Percentiles rank a stretch among this genome's conserved stretches.
Evolutionary conservation across 192 early-diverging fungal genomes (phyloP).

Genomic region (Dispira parvispora): DNA sequence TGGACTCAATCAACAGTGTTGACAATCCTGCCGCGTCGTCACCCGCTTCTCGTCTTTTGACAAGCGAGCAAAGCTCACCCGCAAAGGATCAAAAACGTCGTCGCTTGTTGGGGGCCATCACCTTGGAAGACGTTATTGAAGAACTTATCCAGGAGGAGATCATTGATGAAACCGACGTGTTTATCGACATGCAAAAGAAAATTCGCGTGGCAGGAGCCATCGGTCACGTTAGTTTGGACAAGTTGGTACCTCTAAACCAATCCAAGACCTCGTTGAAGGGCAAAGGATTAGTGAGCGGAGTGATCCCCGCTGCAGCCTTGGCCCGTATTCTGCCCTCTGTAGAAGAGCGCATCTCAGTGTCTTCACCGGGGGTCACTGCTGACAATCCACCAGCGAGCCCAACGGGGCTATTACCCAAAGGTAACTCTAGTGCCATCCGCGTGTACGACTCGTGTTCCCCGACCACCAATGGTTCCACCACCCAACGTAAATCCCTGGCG

Average conservation of each 20-base stretch:
- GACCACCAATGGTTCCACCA: not conserved
- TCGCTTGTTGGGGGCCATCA: conserved; percentile 51
- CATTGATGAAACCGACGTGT: conserved; percentile 64
- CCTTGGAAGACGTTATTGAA: conserved; percentile 71
- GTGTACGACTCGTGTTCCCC: not conserved
- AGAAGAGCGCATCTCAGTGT: not conserved
- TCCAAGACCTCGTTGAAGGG: not conserved
- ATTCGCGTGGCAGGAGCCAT: conserved; percentile 24
- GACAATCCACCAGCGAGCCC: not conserved
- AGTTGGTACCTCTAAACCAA: not conserved
- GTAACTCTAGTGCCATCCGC: not conserved
- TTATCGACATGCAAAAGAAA: conserved; percentile 27
- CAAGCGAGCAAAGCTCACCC: conserved; percentile 4
- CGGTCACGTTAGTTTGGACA: conserved; percentile 7
- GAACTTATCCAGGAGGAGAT: conserved; percentile 73
- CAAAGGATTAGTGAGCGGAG: not conserved
- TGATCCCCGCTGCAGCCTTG: not conserved
- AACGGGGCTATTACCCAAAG: not conserved
- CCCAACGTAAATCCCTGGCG: not conserved
- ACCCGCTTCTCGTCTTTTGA: not conserved
- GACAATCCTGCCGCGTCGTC: not conserved
- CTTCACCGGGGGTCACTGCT: not conserved
- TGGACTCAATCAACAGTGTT: conserved; percentile 4
- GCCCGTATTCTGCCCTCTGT: not conserved
- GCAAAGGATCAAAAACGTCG: not conserved